Evolutionary conservation across 2,329 filamentous ascomycete genomes (phyloP), one percentile per base, ranked within the genome.

Genomic region (Penicillium sp.): DNA sequence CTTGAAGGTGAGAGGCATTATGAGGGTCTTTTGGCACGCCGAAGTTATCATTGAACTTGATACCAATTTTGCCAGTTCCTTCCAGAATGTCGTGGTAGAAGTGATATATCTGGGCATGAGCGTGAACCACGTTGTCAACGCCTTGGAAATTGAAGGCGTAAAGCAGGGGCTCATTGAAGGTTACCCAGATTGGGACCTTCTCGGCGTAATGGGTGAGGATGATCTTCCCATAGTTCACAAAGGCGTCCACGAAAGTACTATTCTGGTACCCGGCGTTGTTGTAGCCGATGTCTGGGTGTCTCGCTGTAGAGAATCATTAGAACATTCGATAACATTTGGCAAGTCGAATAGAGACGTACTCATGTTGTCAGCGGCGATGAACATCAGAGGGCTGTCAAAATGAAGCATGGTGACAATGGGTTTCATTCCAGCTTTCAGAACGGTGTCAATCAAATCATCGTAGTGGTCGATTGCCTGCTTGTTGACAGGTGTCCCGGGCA

Each of bases 1-100:
- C 65, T 15, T 55, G 43, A 1, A 65, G 42, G 38, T 68, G 59
- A 42, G 53, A 59, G 4, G 47, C 32, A 29, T 64, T 65, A 3
- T 52, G 52, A 6, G 64, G 58, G 24, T 78, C 63, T 0, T 66
- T 68, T 0, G 78, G 76, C 3, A 80, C 72, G 4, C 72, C 78
- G 47, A 80, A 79, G 55, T 79, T 79, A 57, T 75, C 67, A 43
- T 78, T 72, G 8, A 76, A 76, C 10, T 73, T 72, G 47, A 75
- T 61, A 1, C 64, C 69, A 7, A 67, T 48, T 23, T 59, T 57
- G 1, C 27, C 78, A 66, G 57, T 81, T 66, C 24, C 80, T 62
- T 63, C 78, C 65, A 54, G 66, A 59, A 7, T 45, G 5, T 67
- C 59, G 44, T 75, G 74, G 37, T 71, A 74, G 39, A 74, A 66